phyloP scores from a whole-genome alignment of 164 flowering plant genomes.

The Vitis rotundifolia region DNA sequence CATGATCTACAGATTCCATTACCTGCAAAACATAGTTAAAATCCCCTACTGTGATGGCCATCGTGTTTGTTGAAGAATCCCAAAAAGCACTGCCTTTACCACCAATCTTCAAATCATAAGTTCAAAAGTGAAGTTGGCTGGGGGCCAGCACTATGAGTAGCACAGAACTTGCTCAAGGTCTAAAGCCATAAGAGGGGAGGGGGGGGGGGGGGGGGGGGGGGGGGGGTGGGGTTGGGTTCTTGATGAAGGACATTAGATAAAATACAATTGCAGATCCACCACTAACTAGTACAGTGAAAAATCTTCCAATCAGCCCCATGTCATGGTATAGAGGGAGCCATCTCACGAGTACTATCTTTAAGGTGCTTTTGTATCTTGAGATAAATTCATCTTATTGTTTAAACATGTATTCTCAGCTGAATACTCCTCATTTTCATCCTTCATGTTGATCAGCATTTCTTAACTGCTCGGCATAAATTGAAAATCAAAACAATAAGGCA shows the following conservation, averaged over 20 bases:
- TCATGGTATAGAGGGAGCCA: slow-evolving; percentile 95
- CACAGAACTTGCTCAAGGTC: slow-evolving; percentile 57
- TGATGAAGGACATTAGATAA: slow-evolving; percentile 73
- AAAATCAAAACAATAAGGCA: slow-evolving; percentile 6
- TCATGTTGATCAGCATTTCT: slow-evolving; percentile 8
- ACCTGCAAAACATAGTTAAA: too few species aligned
- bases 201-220: too few species aligned
- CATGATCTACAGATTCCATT: too few species aligned
- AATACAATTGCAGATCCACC: slow-evolving; percentile 73
- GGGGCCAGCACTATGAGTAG: slow-evolving; percentile 84
- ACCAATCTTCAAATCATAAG: slow-evolving; percentile 62
- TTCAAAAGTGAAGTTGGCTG: slow-evolving; percentile 82
- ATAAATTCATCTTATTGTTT: slow-evolving; percentile 13
- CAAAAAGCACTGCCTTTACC: too few species aligned
- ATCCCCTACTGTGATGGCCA: too few species aligned
- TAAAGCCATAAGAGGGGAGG: slow-evolving; percentile 83
- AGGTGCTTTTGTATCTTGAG: slow-evolving; percentile 25
- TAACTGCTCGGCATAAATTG: slow-evolving; percentile 14
- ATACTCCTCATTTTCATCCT: slow-evolving; percentile 25
- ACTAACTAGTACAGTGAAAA: slow-evolving; percentile 70
- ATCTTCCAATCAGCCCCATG: slow-evolving; percentile 85
- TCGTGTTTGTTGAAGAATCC: too few species aligned
- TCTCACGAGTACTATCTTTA: slow-evolving; percentile 67
- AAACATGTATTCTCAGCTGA: slow-evolving; percentile 20
- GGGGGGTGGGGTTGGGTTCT: too few species aligned